These are phyloP conservation scores for Camptophora hylomeconis DNA, from an alignment of 2,329 filamentous ascomycete genomes.

Conservation along the genomic window DNA sequence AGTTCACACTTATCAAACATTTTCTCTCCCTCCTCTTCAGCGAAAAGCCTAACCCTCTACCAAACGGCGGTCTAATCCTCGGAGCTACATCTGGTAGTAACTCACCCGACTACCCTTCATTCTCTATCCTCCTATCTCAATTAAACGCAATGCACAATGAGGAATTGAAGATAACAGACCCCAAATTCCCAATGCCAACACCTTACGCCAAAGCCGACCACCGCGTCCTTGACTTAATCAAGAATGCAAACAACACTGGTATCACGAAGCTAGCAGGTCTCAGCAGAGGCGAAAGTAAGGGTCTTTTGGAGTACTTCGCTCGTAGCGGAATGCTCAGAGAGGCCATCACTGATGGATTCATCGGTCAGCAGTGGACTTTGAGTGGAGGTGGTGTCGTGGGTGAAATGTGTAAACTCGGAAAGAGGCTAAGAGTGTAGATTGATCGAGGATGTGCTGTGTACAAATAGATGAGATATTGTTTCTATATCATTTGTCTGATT, in stretches of 20 bases:
- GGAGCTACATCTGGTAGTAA: conserved; percentile 65
- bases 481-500: too few species aligned
- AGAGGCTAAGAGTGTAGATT: conserved; percentile 31
- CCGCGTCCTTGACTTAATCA: conserved; percentile 35
- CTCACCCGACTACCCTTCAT: conserved; percentile 46
- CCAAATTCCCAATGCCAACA: conserved; percentile 33
- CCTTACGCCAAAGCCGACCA: conserved; percentile 41
- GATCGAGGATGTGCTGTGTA: too few species aligned
- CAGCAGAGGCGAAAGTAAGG: conserved; percentile 59
- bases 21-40: conserved; percentile 63
- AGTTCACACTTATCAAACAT: conserved; percentile 61
- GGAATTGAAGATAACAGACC: conserved; percentile 21
- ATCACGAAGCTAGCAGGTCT: conserved; percentile 52
- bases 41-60: conserved; percentile 33
- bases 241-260: conserved; percentile 19
- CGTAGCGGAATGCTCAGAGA: conserved; percentile 66
- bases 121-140: conserved; percentile 53
- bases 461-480: neutral
- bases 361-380: conserved; percentile 74
- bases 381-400: conserved; percentile 70
- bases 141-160: conserved; percentile 30
- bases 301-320: conserved; percentile 87
- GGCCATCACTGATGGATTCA: conserved; percentile 54
- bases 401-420: conserved; percentile 62
- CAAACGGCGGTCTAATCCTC: conserved; percentile 68